Evolutionary conservation across 176 grass and related monocot species (phyloP).

Genomic region (Carex cristatella): DNA sequence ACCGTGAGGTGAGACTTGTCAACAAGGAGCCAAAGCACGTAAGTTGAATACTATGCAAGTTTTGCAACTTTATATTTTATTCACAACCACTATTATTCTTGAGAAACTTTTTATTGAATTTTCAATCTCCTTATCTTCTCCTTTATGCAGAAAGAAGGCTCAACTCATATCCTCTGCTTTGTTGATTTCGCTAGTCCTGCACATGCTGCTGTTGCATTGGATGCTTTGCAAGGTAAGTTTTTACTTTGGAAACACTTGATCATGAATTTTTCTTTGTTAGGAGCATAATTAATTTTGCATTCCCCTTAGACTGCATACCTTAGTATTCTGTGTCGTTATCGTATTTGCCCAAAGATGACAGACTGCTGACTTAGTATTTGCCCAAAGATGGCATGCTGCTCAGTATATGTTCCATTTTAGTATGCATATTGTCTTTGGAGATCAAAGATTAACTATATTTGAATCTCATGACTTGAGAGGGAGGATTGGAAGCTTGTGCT

Average conservation of each 20-base stretch:
- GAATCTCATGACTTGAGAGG: neutral
- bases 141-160: constrained; percentile 62
- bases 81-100: constrained; percentile 13
- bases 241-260: constrained; percentile 9
- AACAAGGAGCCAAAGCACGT: constrained; percentile 90
- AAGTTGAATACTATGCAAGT: constrained; percentile 23
- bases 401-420: neutral
- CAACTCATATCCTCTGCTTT: constrained; percentile 68
- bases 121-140: constrained; percentile 3
- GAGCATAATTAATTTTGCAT: neutral
- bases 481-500: neutral
- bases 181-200: constrained; percentile 54
- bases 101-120: neutral
- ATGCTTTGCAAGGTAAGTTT: constrained; percentile 53
- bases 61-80: neutral
- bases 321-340: neutral
- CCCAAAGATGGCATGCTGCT: neutral
- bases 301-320: neutral
- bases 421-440: neutral
- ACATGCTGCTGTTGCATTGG: constrained; percentile 43
- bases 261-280: constrained; percentile 8
- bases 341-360: neutral
- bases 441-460: neutral
- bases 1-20: constrained; percentile 52
- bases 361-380: neutral